Evolutionary conservation across 345 rosid species (phyloP), one percentile per base, ranked within the genome.

Genomic region (Hypericum androsaemum): DNA sequence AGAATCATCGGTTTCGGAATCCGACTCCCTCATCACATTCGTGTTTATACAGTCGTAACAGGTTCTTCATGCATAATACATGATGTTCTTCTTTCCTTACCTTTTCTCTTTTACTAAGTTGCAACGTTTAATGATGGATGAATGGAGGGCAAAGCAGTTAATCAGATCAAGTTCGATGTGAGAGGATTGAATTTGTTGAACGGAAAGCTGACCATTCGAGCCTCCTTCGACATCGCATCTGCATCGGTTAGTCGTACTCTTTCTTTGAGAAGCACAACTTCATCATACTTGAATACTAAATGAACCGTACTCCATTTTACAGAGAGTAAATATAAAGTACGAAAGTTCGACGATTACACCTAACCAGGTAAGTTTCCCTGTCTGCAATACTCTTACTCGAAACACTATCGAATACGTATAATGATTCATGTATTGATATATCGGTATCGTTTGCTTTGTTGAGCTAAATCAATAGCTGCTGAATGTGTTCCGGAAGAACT

Each of bases 101-200:
- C 28, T 7, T 12, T 12, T 52, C 32, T n/a, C 14, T 57, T 53
- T 54, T 14, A 60, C 68, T 74, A 54, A 71, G 41, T 59, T 53
- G 65, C 39, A 10, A 51, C 49, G 1, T 70, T 72, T 63, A 46
- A 32, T 65, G 59, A 51, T 68, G 70, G 59, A 14, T 57, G 54
- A 71, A 74, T 74, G 68, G 79, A 87, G 98, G 86, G 89, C 45
- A 87, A 87, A 83, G 92, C 95, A 61, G 88, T 80, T 49, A 84
- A 87, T 56, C 80, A 87, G 69, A 82, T 90, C 55, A 76, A 82
- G 74, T 90, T 90, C 75, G 79, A 77, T 62, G 95, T 74, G 14
- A 77, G 81, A 44, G 98, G 95, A 52, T 44, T 87, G 68, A 87
- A 69, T 63, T 45, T 83, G 70, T 71, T 75, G 41, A 80, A 76